phyloP scores from a whole-genome alignment of 495 filamentous ascomycete genomes.

The Penicillium goetzii region DNA sequence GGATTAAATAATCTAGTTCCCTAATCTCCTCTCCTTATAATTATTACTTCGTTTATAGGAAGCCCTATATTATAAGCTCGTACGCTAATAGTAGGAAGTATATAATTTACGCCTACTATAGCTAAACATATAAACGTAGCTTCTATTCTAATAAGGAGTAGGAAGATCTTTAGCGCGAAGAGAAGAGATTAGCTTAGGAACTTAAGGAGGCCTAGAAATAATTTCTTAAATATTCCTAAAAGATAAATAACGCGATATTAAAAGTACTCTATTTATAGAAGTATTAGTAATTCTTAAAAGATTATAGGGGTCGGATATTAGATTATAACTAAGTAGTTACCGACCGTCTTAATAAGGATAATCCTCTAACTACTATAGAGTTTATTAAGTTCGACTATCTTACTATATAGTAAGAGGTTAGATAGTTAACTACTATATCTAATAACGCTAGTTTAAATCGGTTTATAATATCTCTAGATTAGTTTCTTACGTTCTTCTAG shows the following conservation, averaged over 20 bases:
- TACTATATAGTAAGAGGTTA: neutral
- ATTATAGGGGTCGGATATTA: neutral
- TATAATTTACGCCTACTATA: neutral
- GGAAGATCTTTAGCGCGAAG: neutral
- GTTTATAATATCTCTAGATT: neutral
- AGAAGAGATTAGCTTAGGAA: neutral
- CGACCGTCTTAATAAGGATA: neutral
- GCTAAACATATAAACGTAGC: neutral
- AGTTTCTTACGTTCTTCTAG: neutral
- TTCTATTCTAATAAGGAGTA: slow-evolving; percentile 1
- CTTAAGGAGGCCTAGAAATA: neutral
- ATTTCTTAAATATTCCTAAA: neutral
- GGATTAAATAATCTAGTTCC: neutral
- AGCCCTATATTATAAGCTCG: neutral
- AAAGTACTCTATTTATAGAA: neutral
- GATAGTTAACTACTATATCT: slow-evolving; percentile 1
- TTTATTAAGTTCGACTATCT: neutral
- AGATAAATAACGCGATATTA: neutral
- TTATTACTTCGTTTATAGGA: neutral
- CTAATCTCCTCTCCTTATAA: neutral
- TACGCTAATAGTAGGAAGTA: slow-evolving; percentile 1
- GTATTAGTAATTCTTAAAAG: too few relatives aligned
- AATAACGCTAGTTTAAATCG: neutral
- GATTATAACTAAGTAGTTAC: neutral
- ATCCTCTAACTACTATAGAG: neutral